Conservation (phyloP, 495 filamentous ascomycete species). For the Penicillium flavigenum region DNA sequence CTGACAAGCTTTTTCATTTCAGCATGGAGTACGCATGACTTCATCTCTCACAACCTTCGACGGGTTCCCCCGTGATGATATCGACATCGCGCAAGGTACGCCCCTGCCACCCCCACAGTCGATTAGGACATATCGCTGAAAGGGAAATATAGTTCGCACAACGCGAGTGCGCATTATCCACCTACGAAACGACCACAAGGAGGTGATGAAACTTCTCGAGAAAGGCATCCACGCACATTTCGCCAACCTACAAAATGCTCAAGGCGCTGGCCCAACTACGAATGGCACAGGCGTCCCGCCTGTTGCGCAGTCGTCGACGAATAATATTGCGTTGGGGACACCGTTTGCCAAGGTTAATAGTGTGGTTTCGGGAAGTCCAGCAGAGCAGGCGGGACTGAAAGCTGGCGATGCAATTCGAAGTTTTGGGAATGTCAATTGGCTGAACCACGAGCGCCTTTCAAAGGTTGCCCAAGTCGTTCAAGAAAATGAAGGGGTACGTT, state of each 20-base stretch:
- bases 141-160: constrained; percentile 66
- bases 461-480: constrained; percentile 83
- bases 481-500: constrained; percentile 84
- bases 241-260: constrained; percentile 38
- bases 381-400: constrained; percentile 77
- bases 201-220: constrained; percentile 79
- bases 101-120: constrained; percentile 2
- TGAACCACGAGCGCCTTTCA: constrained; percentile 80
- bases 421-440: constrained; percentile 78
- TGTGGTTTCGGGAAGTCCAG: constrained; percentile 76
- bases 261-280: constrained; percentile 23
- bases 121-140: constrained; percentile 17
- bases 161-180: constrained; percentile 86
- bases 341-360: constrained; percentile 91
- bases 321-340: constrained; percentile 51
- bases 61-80: constrained; percentile 88
- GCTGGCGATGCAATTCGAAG: constrained; percentile 77
- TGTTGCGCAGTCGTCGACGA: constrained; percentile 15
- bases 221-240: constrained; percentile 75
- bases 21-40: constrained; percentile 95
- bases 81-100: constrained; percentile 93
- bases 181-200: constrained; percentile 90
- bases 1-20: constrained; percentile 16
- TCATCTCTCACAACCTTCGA: constrained; percentile 85
- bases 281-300: constrained; percentile 36